phyloP scores from a whole-genome alignment of 139 green algal genomes.

The Coelastrella sp. region DNA sequence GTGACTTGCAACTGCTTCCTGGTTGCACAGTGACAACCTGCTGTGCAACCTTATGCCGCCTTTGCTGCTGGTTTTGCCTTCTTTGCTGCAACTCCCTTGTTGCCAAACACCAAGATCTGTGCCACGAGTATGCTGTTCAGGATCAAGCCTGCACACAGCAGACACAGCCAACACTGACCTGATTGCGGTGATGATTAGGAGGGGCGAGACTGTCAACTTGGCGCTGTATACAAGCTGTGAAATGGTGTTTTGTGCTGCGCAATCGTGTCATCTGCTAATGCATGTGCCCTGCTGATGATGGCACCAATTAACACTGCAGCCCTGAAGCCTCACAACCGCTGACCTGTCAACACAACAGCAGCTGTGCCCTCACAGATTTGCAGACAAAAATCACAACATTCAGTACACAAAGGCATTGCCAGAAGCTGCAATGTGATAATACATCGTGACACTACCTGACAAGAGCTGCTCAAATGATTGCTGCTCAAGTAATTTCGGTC shows the following conservation, averaged over 20 bases:
- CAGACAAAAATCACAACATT: no score
- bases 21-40: background rate
- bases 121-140: slow-evolving; percentile 63
- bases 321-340: no score
- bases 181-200: background rate
- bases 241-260: no score
- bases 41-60: background rate
- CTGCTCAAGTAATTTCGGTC: background rate
- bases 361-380: no score
- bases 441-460: background rate
- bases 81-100: slow-evolving; percentile 50
- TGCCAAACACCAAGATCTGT: slow-evolving; percentile 67
- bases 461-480: background rate
- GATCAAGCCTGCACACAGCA: slow-evolving; percentile 52
- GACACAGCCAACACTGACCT: background rate
- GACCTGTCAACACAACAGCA: no score
- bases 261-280: no score
- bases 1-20: no score
- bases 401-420: no score
- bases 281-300: no score
- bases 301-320: no score
- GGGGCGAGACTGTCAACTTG: background rate
- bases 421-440: no score
- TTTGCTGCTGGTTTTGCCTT: slow-evolving; percentile 3
- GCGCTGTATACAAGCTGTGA: background rate